These are phyloP conservation scores for Neospora caninum DNA, from an alignment of 169 alveolate genomes.

Conservation along the genomic window DNA sequence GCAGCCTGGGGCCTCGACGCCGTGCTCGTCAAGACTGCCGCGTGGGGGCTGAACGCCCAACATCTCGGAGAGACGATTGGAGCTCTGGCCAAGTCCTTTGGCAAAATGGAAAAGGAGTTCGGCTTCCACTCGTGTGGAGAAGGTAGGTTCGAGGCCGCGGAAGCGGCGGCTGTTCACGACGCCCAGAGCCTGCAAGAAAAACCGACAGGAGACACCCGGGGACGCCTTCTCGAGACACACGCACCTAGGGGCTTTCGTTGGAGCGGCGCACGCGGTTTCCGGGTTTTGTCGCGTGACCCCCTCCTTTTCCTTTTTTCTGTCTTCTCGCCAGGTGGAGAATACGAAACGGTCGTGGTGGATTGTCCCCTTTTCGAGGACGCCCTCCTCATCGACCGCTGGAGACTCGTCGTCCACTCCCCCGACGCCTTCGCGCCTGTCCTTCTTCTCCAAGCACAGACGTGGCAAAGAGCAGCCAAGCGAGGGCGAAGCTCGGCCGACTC, in stretches of 20 bases:
- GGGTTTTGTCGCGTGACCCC: not conserved
- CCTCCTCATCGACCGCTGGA: constrained; percentile 27
- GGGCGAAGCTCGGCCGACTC: not conserved
- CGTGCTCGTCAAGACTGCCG: constrained; percentile 70
- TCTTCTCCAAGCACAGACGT: not conserved
- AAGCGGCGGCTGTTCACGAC: not conserved
- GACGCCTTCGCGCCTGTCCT: constrained; percentile 27
- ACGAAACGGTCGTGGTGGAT: constrained; percentile 91
- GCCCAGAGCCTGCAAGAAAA: too few species aligned
- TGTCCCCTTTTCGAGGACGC: constrained; percentile 65
- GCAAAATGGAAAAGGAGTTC: constrained; percentile 76
- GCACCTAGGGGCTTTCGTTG: too few species aligned
- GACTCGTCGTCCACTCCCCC: not conserved
- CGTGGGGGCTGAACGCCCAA: constrained; percentile 87
- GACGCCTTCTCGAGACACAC: too few species aligned
- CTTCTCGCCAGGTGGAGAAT: constrained; percentile 92
- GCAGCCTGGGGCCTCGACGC: constrained; percentile 61
- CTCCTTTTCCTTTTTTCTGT: not conserved
- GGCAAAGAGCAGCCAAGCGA: not conserved
- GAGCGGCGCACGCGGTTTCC: too few species aligned
- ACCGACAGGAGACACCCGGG: too few species aligned
- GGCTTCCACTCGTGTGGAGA: constrained; percentile 98
- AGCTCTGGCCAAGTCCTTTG: constrained; percentile 62
- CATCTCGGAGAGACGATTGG: constrained; percentile 91
- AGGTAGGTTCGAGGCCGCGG: constrained; percentile 71